Conservation (phyloP, 2,329 filamentous ascomycete species). For the Sporothrix luriei region DNA sequence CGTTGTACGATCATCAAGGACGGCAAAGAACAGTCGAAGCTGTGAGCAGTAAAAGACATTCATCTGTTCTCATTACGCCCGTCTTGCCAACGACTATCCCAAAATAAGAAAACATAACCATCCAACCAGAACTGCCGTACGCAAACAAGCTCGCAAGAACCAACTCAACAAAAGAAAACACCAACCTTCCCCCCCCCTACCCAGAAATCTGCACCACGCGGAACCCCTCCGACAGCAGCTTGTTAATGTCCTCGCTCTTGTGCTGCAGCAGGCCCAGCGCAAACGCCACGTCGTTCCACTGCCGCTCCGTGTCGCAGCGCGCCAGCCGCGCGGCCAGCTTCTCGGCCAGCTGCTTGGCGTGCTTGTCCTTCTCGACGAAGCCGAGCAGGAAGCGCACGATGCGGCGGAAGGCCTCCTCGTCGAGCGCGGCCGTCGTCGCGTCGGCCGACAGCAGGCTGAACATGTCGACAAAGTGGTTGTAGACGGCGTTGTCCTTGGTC, state of each 20-base stretch:
- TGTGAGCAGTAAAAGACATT: background rate
- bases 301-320: slow-evolving; percentile 86
- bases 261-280: slow-evolving; percentile 86
- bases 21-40: background rate
- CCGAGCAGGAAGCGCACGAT: slow-evolving; percentile 92
- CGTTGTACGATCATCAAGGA: too few relatives aligned
- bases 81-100: slow-evolving; percentile 9
- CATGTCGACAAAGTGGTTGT: slow-evolving; percentile 99
- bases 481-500: slow-evolving; percentile 97
- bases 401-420: slow-evolving; percentile 81
- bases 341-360: slow-evolving; percentile 88
- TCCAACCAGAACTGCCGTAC: background rate
- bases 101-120: background rate
- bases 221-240: slow-evolving; percentile 74
- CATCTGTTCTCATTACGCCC: slow-evolving; percentile 17
- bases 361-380: slow-evolving; percentile 99
- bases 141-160: background rate
- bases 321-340: slow-evolving; percentile 86
- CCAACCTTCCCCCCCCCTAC: background rate
- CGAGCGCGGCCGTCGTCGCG: slow-evolving; percentile 68
- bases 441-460: slow-evolving; percentile 90
- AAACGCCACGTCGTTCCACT: slow-evolving; percentile 98
- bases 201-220: slow-evolving; percentile 63
- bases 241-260: slow-evolving; percentile 87
- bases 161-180: slow-evolving; percentile 5